Conservation (phyloP, 2,329 filamentous ascomycete species). For the Aspergillus quadrilineatus region DNA sequence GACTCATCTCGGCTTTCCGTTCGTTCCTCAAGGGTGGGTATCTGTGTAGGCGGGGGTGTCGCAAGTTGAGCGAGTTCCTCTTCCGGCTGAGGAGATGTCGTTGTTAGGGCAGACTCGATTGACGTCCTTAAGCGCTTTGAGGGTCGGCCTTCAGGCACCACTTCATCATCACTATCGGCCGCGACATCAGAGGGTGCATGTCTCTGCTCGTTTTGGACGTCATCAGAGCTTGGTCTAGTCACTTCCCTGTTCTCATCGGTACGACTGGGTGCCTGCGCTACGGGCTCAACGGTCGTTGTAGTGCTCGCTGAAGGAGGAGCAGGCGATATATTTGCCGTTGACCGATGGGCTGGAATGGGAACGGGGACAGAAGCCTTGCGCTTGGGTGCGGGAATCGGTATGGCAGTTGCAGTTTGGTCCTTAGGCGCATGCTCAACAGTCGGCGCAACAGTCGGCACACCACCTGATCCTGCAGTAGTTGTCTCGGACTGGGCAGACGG, state of each 20-base stretch:
- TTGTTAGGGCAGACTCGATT: slow-evolving; percentile 4
- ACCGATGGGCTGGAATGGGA: slow-evolving; percentile 13
- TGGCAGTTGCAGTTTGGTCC: slow-evolving; percentile 19
- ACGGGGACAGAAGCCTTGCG: slow-evolving; percentile 28
- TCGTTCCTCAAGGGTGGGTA: slow-evolving; percentile 20
- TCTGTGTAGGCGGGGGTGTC: slow-evolving; percentile 29
- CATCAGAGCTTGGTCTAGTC: not conserved
- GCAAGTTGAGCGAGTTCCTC: slow-evolving; percentile 13
- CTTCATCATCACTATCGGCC: slow-evolving; percentile 5
- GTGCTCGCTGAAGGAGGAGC: slow-evolving; percentile 19
- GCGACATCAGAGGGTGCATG: slow-evolving; percentile 9
- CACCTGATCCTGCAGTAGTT: not conserved
- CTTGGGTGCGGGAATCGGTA: slow-evolving; percentile 31
- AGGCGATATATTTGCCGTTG: slow-evolving; percentile 16
- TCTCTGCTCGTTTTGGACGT: slow-evolving; percentile 7
- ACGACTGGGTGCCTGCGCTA: not conserved
- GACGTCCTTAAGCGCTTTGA: slow-evolving; percentile 30
- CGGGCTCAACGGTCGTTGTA: slow-evolving; percentile 16
- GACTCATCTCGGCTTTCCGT: slow-evolving; percentile 22
- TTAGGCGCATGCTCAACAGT: slow-evolving; percentile 4
- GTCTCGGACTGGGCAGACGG: slow-evolving; percentile 20
- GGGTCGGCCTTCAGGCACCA: slow-evolving; percentile 24
- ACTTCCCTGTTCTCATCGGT: not conserved
- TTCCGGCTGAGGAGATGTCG: not conserved
- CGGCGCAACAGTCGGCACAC: slow-evolving; percentile 4